These are phyloP conservation scores for Camellia sinensis DNA, from an alignment of 148 eudicot genomes.

Conservation along the genomic window DNA sequence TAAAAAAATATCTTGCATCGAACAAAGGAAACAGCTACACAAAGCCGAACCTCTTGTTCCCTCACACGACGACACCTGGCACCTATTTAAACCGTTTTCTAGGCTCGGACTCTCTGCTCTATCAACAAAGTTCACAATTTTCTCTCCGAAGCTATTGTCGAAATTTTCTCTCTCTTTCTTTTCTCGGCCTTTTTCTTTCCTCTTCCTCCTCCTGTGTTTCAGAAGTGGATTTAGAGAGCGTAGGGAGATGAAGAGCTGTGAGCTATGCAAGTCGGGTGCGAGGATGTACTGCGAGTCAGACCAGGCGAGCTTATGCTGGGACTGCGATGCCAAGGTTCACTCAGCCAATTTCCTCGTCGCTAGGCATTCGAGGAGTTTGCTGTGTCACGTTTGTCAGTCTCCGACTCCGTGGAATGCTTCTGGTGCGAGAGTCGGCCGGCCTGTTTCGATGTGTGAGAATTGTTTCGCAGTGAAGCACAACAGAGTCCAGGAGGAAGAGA, in stretches of 20 bases:
- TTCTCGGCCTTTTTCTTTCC: no score
- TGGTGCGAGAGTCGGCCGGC: conserved; percentile 29
- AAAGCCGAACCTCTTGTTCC: no score
- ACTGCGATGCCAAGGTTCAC: conserved; percentile 55
- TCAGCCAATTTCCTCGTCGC: conserved; percentile 62
- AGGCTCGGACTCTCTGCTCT: no score
- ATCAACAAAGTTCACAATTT: no score
- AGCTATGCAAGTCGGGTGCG: conserved; percentile 44
- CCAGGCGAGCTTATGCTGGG: conserved; percentile 54
- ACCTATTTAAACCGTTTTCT: no score
- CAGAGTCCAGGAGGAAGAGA: neutral
- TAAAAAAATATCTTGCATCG: no score
- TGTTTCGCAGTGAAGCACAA: conserved; percentile 20
- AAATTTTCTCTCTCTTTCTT: neutral
- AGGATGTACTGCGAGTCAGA: conserved; percentile 52
- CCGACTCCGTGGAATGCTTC: conserved; percentile 49
- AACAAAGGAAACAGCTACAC: no score
- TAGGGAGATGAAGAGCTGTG: conserved; percentile 39
- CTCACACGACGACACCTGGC: no score
- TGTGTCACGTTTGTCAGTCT: conserved; percentile 45
- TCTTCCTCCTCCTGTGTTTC: no score
- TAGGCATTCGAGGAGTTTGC: conserved; percentile 37
- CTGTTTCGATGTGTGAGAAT: conserved; percentile 32
- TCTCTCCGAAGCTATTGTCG: no score
- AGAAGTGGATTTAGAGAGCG: neutral